Base-by-base conservation (phyloP, 495 filamentous ascomycete genomes). In the Podospora conica region DNA sequence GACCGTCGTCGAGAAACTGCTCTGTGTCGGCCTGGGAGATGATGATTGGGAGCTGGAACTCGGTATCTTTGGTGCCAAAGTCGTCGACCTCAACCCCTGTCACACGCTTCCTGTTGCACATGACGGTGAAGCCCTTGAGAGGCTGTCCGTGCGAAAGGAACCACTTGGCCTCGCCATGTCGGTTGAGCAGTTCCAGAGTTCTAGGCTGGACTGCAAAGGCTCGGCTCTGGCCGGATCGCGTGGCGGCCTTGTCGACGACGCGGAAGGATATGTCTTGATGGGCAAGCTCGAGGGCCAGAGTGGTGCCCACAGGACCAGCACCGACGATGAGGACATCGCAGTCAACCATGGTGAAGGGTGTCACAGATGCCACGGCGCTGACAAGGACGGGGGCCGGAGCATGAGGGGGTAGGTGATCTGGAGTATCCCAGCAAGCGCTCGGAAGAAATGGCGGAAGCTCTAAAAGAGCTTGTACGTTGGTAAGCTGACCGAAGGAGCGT, bases 131-230 rank as follows among this genome's bases (percentile, higher is more conserved):
- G 9, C 71, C 79, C 40, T 61, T 63, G 6, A 74, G 69, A 33
- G 73, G 65, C 23, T 68, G 57, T 12, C 78, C 78, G 8, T 67
- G 58, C 11, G 66, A 53, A 40, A 78, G 58, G 20, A 79, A 65
- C 22, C 67, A 62, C 56, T 77, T 67, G 3, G 71, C 74, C 28
- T 73, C 69, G 31, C 77, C 74, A 25, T 82, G 75, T 18, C 80
- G 80, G 61, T 78, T 77, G 12, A 83, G 72, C 20, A 84, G 77
- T 68, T 84, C 81, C 22, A 76, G 68, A 0, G 78, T 80, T 9
- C 80, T 74, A 40, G 81, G 74, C 54, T 81, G 81, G 0, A 82
- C 66, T 0, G 77, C 74, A 23, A 82, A 70, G 55, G 82, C 81
- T 3, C 78, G 74, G 61, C 78, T 79, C 28, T 81, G 76, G 61